Percentiles rank a stretch among this genome's conserved stretches.
These are phyloP conservation scores for Excoecaria cochinchinensis DNA, from an alignment of 345 rosid species.

Conservation along the genomic window DNA sequence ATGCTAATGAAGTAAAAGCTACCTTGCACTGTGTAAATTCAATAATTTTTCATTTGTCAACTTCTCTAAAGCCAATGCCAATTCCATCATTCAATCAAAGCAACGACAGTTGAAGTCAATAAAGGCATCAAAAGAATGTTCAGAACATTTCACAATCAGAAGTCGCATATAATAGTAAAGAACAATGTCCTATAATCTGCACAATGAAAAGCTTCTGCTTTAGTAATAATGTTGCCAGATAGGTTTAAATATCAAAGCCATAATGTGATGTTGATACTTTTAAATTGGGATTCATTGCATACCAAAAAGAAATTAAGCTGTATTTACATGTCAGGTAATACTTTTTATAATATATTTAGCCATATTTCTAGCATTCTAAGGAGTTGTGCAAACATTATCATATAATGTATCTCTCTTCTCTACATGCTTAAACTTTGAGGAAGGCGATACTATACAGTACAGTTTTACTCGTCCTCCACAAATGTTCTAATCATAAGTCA, in stretches of 20 bases:
- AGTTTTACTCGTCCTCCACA: constrained; percentile 83
- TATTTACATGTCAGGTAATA: no score
- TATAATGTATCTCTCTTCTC: constrained; percentile 93
- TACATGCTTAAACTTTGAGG: constrained; percentile 69
- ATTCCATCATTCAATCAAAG: constrained; percentile 76
- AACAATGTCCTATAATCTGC: background rate
- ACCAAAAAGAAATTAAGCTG: no score
- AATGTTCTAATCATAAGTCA: constrained; percentile 42
- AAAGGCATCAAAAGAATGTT: background rate
- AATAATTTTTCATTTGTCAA: constrained; percentile 77
- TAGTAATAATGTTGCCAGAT: background rate
- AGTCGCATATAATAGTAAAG: no score
- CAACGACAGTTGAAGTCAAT: background rate
- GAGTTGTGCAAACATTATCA: constrained; percentile 37
- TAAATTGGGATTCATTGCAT: no score
- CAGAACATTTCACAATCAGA: background rate
- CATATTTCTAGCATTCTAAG: background rate
- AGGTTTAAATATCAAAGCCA: no score
- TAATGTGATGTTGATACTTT: no score
- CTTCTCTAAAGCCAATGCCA: constrained; percentile 86
- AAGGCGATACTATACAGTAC: constrained; percentile 52
- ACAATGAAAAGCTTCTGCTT: background rate
- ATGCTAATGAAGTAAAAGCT: background rate
- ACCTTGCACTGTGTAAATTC: constrained; percentile 59
- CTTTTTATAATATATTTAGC: background rate